phyloP scores from a whole-genome alignment of 139 green algal species.

The Chlamydomonas sp. region DNA sequence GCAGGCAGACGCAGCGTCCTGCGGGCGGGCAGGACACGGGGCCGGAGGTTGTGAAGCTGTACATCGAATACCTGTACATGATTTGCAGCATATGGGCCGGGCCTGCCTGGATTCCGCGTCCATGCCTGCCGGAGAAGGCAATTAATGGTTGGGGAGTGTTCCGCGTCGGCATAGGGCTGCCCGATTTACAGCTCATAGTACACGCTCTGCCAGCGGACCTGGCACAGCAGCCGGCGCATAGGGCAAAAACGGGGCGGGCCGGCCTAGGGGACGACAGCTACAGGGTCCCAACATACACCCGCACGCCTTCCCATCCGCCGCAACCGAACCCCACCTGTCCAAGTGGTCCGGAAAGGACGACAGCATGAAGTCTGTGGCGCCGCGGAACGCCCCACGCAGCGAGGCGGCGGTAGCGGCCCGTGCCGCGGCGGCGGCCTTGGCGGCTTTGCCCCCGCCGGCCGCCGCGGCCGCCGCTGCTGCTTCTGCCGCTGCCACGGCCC shows the following conservation, averaged over 20 bases:
- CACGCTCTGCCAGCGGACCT: too few species aligned
- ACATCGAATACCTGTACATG: background rate
- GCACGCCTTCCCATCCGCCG: background rate
- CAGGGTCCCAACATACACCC: background rate
- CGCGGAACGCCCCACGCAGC: constrained; percentile 47
- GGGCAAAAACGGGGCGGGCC: too few species aligned
- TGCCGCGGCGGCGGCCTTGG: background rate
- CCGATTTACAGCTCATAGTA: too few species aligned
- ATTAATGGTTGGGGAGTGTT: too few species aligned
- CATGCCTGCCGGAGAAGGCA: too few species aligned
- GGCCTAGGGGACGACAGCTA: too few species aligned
- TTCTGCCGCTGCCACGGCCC: background rate
- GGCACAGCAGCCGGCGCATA: too few species aligned
- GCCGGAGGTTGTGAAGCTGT: background rate
- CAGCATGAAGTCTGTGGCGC: constrained; percentile 49
- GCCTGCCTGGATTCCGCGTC: too few species aligned
- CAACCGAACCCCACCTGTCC: constrained; percentile 43
- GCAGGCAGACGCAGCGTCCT: constrained; percentile 54
- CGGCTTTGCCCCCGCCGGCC: background rate
- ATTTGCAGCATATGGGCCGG: too few species aligned
- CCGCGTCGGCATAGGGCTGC: too few species aligned
- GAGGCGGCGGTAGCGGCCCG: background rate
- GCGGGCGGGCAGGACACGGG: background rate
- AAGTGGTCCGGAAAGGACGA: constrained; percentile 68
- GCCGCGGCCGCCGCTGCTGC: background rate